A percentile compares a stretch with the other conserved stretches of the same genome.
phyloP scores from a whole-genome alignment of 352 stramenopile species.

The Phytopythium oedochilum region DNA sequence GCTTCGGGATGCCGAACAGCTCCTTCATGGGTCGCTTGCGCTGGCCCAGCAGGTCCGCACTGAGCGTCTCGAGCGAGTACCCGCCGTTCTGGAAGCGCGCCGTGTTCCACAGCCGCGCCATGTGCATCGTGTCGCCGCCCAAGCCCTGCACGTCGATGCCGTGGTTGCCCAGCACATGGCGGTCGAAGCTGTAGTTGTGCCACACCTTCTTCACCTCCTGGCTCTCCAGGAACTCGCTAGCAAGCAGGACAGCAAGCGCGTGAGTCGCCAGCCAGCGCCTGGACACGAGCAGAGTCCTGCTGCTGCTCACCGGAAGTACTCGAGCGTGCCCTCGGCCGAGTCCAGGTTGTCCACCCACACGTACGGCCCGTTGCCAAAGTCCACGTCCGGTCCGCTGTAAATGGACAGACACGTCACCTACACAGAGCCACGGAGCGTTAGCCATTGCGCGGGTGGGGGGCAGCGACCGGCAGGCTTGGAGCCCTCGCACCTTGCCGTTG shows the following conservation, averaged over 20 bases:
- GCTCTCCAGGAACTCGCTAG: constrained; percentile 95
- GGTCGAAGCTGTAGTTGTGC: constrained; percentile 99
- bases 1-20: constrained; percentile 92
- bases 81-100: constrained; percentile 78
- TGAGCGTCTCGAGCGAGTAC: constrained; percentile 96
- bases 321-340: constrained; percentile 80
- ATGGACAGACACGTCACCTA: constrained; percentile 96
- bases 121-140: constrained; percentile 99
- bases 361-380: constrained; percentile 93
- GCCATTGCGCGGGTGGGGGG: no score
- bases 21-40: constrained; percentile 98
- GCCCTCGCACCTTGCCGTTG: constrained; percentile 88
- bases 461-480: no score
- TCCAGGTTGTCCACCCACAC: constrained; percentile 93
- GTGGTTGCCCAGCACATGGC: constrained; percentile 97
- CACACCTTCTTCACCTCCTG: constrained; percentile 92
- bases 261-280: background rate
- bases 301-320: constrained; percentile 43
- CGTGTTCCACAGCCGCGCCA: constrained; percentile 93
- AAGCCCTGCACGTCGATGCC: constrained; percentile 92
- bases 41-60: constrained; percentile 72
- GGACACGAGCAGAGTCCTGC: no score
- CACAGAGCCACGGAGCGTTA: background rate
- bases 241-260: constrained; percentile 17
- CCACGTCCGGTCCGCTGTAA: constrained; percentile 94